A percentile compares a stretch with the other conserved stretches of the same genome.
phyloP scores from a whole-genome alignment of 2,329 filamentous ascomycete species.

The Fusarium succisae region DNA sequence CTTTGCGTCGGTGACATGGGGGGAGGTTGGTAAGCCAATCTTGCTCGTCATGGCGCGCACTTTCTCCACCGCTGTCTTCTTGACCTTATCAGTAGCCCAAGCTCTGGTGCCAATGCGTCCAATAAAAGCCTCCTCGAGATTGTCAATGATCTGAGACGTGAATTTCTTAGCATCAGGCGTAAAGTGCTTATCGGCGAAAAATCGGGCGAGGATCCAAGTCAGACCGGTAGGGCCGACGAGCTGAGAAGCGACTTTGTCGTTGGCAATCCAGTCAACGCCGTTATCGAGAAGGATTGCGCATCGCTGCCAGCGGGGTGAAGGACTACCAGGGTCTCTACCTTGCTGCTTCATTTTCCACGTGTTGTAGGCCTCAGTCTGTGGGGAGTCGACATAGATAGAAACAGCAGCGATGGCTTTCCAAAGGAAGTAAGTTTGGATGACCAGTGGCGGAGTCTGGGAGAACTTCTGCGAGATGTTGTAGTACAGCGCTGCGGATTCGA shows the following conservation, averaged over 20 bases:
- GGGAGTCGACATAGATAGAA: slow-evolving; percentile 63
- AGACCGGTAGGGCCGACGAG: slow-evolving; percentile 50
- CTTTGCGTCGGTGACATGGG: slow-evolving; percentile 67
- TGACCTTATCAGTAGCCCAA: slow-evolving; percentile 73
- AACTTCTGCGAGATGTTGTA: slow-evolving; percentile 66
- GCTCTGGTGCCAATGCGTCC: slow-evolving; percentile 64
- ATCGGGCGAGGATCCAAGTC: slow-evolving; percentile 74
- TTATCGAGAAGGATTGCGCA: neutral
- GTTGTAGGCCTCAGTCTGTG: slow-evolving; percentile 66
- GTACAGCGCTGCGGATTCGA: slow-evolving; percentile 69
- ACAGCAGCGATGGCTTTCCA: slow-evolving; percentile 70
- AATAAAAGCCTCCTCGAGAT: slow-evolving; percentile 74
- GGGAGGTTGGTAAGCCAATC: slow-evolving; percentile 72
- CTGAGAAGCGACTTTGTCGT: neutral
- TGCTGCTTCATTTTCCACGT: slow-evolving; percentile 40
- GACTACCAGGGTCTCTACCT: slow-evolving; percentile 51
- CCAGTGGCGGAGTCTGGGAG: slow-evolving; percentile 60
- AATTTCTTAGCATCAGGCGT: slow-evolving; percentile 73
- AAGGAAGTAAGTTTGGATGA: slow-evolving; percentile 68
- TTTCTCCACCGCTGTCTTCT: slow-evolving; percentile 68
- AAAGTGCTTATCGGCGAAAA: slow-evolving; percentile 75
- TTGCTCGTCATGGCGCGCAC: slow-evolving; percentile 74
- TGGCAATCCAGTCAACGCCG: neutral
- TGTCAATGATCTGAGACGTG: slow-evolving; percentile 72
- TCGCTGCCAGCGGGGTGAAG: neutral